phyloP scores from a whole-genome alignment of 2,329 filamentous ascomycete species.

The Massarina eburnea region DNA sequence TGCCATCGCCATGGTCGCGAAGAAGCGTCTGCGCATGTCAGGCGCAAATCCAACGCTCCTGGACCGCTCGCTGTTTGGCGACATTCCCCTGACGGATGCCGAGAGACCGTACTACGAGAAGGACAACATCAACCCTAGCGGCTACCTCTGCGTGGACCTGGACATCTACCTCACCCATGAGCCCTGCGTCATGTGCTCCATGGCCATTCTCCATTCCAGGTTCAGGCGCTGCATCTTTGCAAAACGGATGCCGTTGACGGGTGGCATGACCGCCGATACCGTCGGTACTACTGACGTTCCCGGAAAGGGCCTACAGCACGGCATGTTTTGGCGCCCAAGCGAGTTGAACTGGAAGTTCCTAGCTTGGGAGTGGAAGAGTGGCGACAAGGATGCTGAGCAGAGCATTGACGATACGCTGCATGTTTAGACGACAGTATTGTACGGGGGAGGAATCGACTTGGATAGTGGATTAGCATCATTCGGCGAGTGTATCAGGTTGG shows the following conservation, averaged over 20 bases:
- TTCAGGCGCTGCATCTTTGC: conserved; percentile 85
- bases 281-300: conserved; percentile 13
- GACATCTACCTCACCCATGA: conserved; percentile 96
- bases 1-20: conserved; percentile 79
- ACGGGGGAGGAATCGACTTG: conserved; percentile 4
- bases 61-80: conserved; percentile 60
- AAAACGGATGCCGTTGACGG: conserved; percentile 75
- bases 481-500: conserved; percentile 1
- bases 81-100: conserved; percentile 67
- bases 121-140: conserved; percentile 68
- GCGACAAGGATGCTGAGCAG: conserved; percentile 12
- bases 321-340: conserved; percentile 65
- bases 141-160: conserved; percentile 90
- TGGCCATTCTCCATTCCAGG: conserved; percentile 92
- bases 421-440: conserved; percentile 21
- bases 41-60: conserved; percentile 31
- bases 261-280: conserved; percentile 76
- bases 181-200: conserved; percentile 94
- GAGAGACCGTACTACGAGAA: conserved; percentile 63
- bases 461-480: conserved; percentile 8
- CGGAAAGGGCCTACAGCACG: conserved; percentile 52
- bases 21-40: conserved; percentile 50
- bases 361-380: conserved; percentile 69
- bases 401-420: conserved; percentile 31
- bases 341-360: conserved; percentile 86